Evolutionary conservation across 2,329 filamentous ascomycete genomes (phyloP).

Genomic region (Pseudogymnoascus sp.): DNA sequence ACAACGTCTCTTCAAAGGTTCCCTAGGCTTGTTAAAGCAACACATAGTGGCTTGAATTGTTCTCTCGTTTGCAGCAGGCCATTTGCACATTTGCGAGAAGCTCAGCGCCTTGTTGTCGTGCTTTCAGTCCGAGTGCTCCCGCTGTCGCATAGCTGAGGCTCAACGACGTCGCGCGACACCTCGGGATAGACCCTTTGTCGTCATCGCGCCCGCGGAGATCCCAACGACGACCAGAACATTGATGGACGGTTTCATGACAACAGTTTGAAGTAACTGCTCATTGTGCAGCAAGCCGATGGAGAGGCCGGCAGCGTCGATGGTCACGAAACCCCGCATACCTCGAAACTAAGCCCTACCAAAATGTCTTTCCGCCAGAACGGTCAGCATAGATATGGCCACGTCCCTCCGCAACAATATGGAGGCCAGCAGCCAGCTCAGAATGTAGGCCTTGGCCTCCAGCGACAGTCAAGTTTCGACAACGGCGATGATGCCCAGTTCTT

Average conservation of each 20-base stretch:
- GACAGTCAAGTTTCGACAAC: conserved; percentile 65
- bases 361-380: conserved; percentile 58
- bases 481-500: conserved; percentile 62
- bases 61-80: not conserved
- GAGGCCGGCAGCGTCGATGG: not conserved
- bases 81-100: not conserved
- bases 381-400: conserved; percentile 56
- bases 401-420: conserved; percentile 57
- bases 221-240: not conserved
- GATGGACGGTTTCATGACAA: not conserved
- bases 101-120: not conserved
- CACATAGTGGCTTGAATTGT: not conserved
- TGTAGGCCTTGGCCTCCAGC: conserved; percentile 31
- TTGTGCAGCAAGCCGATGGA: conserved; percentile 3
- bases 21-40: not conserved
- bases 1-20: not conserved
- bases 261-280: conserved; percentile 1
- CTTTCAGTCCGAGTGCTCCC: conserved; percentile 2
- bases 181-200: not conserved
- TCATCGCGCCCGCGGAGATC: not conserved
- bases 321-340: conserved; percentile 8
- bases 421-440: conserved; percentile 33
- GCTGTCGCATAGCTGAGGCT: conserved; percentile 7
- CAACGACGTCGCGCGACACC: conserved; percentile 7
- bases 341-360: not conserved